Evolutionary conservation across 768 basidiomycete species (phyloP).

Genomic region (Daedaleopsis sinensis): DNA sequence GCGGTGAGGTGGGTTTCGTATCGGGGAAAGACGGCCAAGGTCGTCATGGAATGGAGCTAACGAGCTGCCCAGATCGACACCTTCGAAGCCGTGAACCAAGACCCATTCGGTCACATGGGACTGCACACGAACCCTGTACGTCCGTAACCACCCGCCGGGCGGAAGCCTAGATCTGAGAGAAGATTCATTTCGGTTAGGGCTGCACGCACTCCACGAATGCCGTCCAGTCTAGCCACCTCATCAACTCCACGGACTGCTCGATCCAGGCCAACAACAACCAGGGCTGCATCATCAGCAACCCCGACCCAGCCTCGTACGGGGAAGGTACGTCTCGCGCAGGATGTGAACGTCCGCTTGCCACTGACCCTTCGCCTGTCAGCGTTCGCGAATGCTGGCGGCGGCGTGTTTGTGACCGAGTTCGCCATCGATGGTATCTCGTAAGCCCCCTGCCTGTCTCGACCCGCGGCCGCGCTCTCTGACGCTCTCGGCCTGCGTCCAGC

Average conservation of each 20-base stretch:
- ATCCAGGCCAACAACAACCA: constrained; percentile 56
- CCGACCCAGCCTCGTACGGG: constrained; percentile 61
- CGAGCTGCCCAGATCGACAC: constrained; percentile 49
- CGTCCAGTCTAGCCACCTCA: constrained; percentile 50
- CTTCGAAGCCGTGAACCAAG: constrained; percentile 79
- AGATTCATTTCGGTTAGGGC: constrained; percentile 35
- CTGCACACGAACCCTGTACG: constrained; percentile 65
- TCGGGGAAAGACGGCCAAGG: not conserved
- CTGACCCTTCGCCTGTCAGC: constrained; percentile 26
- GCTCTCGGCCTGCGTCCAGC: constrained; percentile 31
- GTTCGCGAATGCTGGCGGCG: constrained; percentile 70
- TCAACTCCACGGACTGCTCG: constrained; percentile 63
- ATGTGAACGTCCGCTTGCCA: not conserved
- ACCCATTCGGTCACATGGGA: constrained; percentile 67
- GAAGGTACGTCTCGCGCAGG: constrained; percentile 27
- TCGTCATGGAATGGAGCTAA: not conserved
- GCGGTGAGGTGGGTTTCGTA: constrained; percentile 46
- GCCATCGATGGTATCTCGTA: constrained; percentile 67
- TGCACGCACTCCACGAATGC: constrained; percentile 53
- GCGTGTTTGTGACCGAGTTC: constrained; percentile 76
- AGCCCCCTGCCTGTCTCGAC: constrained; percentile 26
- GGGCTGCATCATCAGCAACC: constrained; percentile 67
- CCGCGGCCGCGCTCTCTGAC: not conserved
- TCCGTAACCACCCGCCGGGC: constrained; percentile 9
- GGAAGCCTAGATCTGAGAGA: constrained; percentile 3